Conservation (phyloP, 306 rosid genomes). For the Malus sieversii region DNA sequence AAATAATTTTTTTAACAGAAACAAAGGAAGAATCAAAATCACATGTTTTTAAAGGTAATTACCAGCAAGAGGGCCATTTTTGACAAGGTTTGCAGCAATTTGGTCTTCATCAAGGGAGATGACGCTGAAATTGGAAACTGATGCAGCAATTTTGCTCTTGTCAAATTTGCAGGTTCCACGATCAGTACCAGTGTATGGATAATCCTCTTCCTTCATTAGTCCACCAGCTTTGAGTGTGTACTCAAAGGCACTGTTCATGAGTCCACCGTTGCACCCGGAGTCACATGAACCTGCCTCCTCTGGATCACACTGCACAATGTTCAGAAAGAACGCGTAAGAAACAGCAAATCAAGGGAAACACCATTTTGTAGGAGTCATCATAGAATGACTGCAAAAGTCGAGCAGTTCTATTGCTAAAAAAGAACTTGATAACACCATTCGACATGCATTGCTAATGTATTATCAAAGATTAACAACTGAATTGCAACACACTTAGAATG, state of each 20-base stretch:
- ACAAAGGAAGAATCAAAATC: neutral
- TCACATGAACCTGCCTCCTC: constrained; percentile 78
- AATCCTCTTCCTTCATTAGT: constrained; percentile 78
- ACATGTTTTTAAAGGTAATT: neutral
- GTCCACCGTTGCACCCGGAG: constrained; percentile 92
- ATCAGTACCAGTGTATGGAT: constrained; percentile 79
- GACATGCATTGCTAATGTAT: neutral
- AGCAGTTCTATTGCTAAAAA: neutral
- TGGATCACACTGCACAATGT: constrained; percentile 71
- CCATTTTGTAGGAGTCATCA: neutral
- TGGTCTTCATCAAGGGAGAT: constrained; percentile 79
- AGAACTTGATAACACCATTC: neutral
- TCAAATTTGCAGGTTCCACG: constrained; percentile 73
- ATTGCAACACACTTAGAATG: neutral
- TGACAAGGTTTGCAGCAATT: constrained; percentile 86
- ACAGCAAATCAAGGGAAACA: neutral
- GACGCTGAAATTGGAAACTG: constrained; percentile 85
- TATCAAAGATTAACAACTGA: neutral
- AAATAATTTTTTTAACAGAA: neutral
- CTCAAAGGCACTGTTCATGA: constrained; percentile 95
- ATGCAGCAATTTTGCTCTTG: constrained; percentile 66
- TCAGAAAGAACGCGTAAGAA: neutral
- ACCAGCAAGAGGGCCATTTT: constrained; percentile 96
- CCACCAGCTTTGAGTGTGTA: constrained; percentile 89
- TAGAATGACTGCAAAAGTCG: neutral